Conservation (phyloP, 2,329 filamentous ascomycete genomes). For the Dothideomycetes sp. region DNA sequence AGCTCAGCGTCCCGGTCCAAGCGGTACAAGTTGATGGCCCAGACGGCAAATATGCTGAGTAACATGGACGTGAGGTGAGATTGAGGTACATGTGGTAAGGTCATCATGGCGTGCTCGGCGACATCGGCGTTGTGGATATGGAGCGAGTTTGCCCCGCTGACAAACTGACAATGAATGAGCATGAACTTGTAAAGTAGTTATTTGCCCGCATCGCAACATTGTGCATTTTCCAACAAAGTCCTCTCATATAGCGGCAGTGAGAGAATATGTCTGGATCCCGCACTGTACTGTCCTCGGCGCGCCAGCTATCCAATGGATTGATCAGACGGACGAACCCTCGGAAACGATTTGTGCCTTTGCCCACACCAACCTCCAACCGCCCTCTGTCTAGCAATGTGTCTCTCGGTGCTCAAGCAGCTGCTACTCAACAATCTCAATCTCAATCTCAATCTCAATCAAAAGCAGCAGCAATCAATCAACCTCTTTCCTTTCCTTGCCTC, state of each 20-base stretch:
- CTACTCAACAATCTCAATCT: slow-evolving; percentile 12
- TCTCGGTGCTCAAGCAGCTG: slow-evolving; percentile 14
- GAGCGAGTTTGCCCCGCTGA: no score
- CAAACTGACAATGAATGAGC: no score
- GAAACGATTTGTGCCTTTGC: slow-evolving; percentile 10
- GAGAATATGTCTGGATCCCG: not conserved
- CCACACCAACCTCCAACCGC: no score
- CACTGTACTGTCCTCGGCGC: not conserved
- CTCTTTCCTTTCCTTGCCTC: slow-evolving; percentile 82
- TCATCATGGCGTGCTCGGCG: not conserved
- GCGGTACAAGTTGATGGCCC: no score
- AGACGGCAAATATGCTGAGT: not conserved
- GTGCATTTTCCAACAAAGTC: no score
- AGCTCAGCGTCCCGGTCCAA: no score
- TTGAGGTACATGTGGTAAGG: no score
- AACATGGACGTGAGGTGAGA: no score
- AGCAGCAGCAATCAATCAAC: slow-evolving; percentile 55
- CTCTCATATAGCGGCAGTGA: not conserved
- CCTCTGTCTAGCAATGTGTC: no score
- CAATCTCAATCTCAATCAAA: slow-evolving; percentile 17
- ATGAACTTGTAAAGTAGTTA: no score
- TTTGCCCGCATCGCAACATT: no score
- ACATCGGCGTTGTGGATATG: no score
- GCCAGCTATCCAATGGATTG: slow-evolving; percentile 8
- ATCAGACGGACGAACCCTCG: slow-evolving; percentile 14